Percentiles rank a stretch among this genome's conserved stretches.
Conservation (phyloP, 208 protist species). For the Acanthamoeba healyi region DNA sequence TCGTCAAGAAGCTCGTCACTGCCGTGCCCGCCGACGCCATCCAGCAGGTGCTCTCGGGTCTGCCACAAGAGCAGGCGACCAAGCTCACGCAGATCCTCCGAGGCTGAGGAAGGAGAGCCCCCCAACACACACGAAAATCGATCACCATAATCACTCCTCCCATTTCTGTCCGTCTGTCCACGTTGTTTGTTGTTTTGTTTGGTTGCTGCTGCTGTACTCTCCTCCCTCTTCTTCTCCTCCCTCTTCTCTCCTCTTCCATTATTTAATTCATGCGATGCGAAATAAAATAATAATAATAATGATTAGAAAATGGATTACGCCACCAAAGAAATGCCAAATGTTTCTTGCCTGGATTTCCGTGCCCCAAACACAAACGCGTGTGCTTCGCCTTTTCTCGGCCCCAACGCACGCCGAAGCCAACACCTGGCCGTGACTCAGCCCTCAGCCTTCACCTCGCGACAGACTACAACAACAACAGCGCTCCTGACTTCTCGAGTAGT, state of each 20-base stretch:
- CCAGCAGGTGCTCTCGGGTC: background rate
- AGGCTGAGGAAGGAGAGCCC: background rate
- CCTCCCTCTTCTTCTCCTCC: background rate
- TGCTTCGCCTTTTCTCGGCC: no score
- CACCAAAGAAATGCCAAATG: background rate
- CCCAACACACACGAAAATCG: no score
- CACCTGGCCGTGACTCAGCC: no score
- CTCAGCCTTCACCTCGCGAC: no score
- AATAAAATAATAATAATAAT: slow-evolving; percentile 12
- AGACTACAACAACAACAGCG: no score
- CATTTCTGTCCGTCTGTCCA: background rate
- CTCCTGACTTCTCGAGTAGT: no score
- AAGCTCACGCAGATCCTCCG: background rate
- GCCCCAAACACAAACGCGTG: no score
- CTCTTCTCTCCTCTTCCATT: background rate
- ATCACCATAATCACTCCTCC: no score
- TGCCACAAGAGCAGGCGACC: background rate
- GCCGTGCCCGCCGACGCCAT: slow-evolving; percentile 22
- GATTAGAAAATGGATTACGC: background rate
- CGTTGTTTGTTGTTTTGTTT: background rate
- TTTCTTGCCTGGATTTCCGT: background rate
- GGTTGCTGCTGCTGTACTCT: no score
- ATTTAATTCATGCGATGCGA: slow-evolving; percentile 27
- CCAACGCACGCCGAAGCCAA: no score
- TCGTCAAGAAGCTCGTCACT: slow-evolving; percentile 22